Base-by-base conservation (phyloP, 192 early-diverging fungal species). In the Coemansia sp. region DNA sequence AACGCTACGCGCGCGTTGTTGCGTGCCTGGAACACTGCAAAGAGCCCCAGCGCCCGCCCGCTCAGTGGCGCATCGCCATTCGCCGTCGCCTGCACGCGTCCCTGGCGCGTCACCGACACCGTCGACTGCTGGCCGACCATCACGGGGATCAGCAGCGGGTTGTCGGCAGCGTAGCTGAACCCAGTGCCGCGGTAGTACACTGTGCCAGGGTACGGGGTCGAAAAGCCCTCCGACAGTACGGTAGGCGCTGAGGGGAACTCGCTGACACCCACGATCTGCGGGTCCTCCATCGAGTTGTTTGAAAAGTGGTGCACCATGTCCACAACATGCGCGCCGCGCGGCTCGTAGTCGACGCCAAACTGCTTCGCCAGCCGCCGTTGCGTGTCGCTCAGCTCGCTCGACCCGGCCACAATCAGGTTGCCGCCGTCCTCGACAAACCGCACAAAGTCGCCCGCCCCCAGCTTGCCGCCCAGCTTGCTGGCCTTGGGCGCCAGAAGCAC, bases 341-440 rank as follows among this genome's bases (percentile, higher is more conserved):
- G 80, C 53, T 95, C 95, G 40, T 87, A 87, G 29, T 89, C 89
- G 15, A 91, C 83, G 41, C 89, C 89, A 58, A 97, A 91, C 60
- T 97, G 95, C 55, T 80, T 77, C n/a, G 84, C 86, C 32, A 99
- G 78, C 51, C 91, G 90, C 10, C 92, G 83, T 4, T 90, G 49
- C 6, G 80, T 66, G 27, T 88, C 87, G 5, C 81, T 78, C 15
- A 87, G 50, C 35, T 85, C 78, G 25, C 80, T 60, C 7, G 83
- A 80, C 1, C 80, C 85, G 4, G 85, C 88, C 10, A 94, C 43
- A 4, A 99, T 32, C 25, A 97, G 63, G 64, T 97, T 99, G 17
- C 95, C 97, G 27, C 94, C 95, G 20, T 83, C 78, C 41, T 94
- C 85, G 33, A 97, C 81, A 64, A 93, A 99, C 39, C 90, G 80